These are phyloP conservation scores for Blastobotrys terrestris DNA, from an alignment of 805 yeast genomes.

Conservation along the genomic window DNA sequence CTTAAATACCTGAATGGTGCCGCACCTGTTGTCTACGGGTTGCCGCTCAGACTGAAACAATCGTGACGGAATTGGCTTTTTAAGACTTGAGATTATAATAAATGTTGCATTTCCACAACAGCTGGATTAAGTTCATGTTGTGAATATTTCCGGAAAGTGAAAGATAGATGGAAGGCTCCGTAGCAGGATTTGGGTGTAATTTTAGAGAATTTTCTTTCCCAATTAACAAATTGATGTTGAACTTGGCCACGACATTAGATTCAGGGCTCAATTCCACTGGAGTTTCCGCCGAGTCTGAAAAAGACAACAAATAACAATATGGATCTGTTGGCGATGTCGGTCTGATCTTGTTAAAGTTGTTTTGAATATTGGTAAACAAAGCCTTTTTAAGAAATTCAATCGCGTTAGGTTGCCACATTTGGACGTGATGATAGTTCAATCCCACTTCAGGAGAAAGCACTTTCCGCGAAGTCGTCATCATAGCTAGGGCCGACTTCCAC, in stretches of 20 bases:
- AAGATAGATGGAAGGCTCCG: neutral
- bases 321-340: neutral
- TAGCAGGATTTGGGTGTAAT: neutral
- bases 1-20: conserved; percentile 79
- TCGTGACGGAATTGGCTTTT: neutral
- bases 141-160: neutral
- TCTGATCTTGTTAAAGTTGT: neutral
- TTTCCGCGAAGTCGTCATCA: neutral
- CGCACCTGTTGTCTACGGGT: conserved; percentile 86
- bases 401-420: neutral
- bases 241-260: neutral
- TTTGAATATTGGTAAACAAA: neutral
- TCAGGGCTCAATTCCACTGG: neutral
- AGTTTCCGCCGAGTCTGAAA: neutral
- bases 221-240: neutral
- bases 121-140: neutral
- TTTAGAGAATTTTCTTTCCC: neutral
- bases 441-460: neutral
- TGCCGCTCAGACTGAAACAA: conserved; percentile 43
- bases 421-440: neutral
- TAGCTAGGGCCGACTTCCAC: neutral
- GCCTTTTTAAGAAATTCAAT: neutral
- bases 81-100: neutral
- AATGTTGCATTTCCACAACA: neutral
- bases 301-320: neutral